A percentile compares a stretch with the other conserved stretches of the same genome.
phyloP scores from a whole-genome alignment of 768 basidiomycete species.

The Boletus insuetus region DNA sequence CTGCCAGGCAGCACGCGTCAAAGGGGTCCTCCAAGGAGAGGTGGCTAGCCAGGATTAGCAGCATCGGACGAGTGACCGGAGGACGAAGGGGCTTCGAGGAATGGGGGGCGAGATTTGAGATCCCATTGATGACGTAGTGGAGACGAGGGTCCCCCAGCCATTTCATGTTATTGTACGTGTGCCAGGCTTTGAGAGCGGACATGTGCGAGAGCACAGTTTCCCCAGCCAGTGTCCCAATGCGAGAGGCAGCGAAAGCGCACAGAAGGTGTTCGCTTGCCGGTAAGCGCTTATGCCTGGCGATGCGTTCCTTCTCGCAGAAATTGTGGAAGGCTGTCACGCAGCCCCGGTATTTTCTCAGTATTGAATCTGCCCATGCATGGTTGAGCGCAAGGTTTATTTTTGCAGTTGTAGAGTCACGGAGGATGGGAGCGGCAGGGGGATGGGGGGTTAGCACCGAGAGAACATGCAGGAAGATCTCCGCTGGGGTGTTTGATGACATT shows the following conservation, averaged over 20 bases:
- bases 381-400: too few relatives aligned
- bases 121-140: not conserved
- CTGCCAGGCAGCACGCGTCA: not conserved
- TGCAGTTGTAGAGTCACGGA: too few relatives aligned
- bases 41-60: not conserved
- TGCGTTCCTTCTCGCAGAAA: too few relatives aligned
- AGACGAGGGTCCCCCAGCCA: not conserved
- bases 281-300: too few relatives aligned
- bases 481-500: too few relatives aligned
- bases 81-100: constrained; percentile 7
- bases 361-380: too few relatives aligned
- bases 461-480: too few relatives aligned
- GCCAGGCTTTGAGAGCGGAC: not conserved
- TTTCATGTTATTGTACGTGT: not conserved
- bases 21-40: not conserved
- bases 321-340: too few relatives aligned
- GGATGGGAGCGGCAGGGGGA: too few relatives aligned
- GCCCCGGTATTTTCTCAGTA: too few relatives aligned
- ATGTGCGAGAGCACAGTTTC: not conserved
- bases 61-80: constrained; percentile 24
- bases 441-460: too few relatives aligned
- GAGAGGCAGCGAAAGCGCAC: not conserved
- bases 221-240: not conserved
- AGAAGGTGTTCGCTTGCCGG: not conserved
- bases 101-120: not conserved